Evolutionary conservation across 352 stramenopile genomes (phyloP).

Genomic region (Globisporangium irregulare): DNA sequence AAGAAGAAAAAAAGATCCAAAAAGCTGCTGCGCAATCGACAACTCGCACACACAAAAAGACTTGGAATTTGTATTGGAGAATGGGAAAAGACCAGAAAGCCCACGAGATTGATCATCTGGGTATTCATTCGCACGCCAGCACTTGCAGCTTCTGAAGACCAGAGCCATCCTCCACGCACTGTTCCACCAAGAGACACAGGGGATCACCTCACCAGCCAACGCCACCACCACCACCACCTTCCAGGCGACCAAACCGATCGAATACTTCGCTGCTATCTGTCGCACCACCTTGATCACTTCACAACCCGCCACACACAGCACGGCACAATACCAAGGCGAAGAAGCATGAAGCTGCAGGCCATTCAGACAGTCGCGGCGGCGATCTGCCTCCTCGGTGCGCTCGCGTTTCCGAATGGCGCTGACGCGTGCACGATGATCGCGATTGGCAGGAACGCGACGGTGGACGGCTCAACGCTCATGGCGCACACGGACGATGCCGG

Average conservation of each 20-base stretch:
- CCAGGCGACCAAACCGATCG: background rate
- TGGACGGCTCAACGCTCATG: constrained; percentile 83
- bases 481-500: constrained; percentile 88
- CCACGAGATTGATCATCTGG: background rate
- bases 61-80: background rate
- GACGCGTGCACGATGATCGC: constrained; percentile 86
- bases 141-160: background rate
- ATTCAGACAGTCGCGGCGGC: background rate
- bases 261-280: too few species aligned
- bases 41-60: background rate
- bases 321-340: background rate
- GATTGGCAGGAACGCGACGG: constrained; percentile 70
- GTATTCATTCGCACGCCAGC: background rate
- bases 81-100: too few species aligned
- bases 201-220: background rate
- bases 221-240: background rate
- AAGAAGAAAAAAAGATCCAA: constrained; percentile 1
- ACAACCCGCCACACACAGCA: background rate
- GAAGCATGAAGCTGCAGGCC: constrained; percentile 1
- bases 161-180: background rate
- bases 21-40: background rate
- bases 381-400: background rate
- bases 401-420: background rate
- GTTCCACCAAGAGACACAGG: background rate
- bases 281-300: background rate